Evolutionary conservation across 129 eudicot genomes (phyloP).

Genomic region (Logfia minima): DNA sequence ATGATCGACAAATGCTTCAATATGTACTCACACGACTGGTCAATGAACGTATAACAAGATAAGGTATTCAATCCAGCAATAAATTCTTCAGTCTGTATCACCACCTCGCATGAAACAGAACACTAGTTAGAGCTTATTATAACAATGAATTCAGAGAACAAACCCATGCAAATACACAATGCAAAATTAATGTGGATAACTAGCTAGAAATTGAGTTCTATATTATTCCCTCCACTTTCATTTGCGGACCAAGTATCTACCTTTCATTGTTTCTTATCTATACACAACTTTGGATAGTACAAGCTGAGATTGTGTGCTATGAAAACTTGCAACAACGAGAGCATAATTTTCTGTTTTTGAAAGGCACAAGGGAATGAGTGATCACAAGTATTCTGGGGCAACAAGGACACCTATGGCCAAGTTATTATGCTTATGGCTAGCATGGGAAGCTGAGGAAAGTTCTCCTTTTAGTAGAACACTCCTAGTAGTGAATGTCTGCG

Average conservation of each 20-base stretch:
- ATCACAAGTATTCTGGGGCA: background rate
- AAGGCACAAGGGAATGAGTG: background rate
- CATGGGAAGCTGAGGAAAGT: constrained; percentile 7
- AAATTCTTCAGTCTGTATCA: constrained; percentile 83
- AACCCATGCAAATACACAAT: constrained; percentile 3
- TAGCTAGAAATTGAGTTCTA: constrained; percentile 1
- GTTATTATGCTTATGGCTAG: background rate
- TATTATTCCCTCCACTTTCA: constrained; percentile 19
- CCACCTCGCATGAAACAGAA: constrained; percentile 34
- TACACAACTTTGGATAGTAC: constrained; percentile 7
- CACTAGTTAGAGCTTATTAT: constrained; percentile 30
- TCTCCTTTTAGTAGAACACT: background rate
- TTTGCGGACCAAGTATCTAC: constrained; percentile 3
- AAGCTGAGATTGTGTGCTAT: constrained; percentile 8
- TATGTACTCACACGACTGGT: constrained; percentile 72
- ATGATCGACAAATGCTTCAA: constrained; percentile 70
- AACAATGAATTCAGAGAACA: background rate
- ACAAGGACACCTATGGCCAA: constrained; percentile 2
- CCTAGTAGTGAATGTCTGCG: background rate
- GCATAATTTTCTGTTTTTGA: background rate
- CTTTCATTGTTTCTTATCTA: constrained; percentile 16
- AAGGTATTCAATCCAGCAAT: constrained; percentile 59
- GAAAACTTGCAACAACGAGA: constrained; percentile 16
- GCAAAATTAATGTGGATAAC: background rate
- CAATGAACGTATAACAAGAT: constrained; percentile 75